Evolutionary conservation across 805 yeast genomes (phyloP), one percentile per base, ranked within the genome.

Genomic region (Zygoascus tannicola): DNA sequence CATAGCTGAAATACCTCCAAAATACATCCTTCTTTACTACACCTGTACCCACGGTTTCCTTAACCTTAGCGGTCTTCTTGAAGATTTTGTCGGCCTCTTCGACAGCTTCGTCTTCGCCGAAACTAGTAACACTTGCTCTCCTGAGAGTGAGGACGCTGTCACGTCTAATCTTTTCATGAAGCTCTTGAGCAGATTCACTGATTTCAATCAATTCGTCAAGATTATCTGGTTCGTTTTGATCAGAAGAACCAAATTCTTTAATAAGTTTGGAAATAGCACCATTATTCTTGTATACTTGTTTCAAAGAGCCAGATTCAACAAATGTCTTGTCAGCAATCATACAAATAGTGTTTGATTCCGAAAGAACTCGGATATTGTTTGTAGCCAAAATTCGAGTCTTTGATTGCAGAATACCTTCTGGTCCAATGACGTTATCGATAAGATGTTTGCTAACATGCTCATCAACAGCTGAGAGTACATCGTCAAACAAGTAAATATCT

Each of bases 401-500:
- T 16, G 79, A 55, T 32, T 73, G 73, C 54, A 85, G 67, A 47
- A 85, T 66, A 46, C 95, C 95, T 32, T 72, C 66, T 15, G 83
- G 78, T 22, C 94, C 83, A 86, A 56, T 73, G 20, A 49, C 79
- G 7, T 82, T 80, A 53, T 78, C 81, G 53, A 84, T 79, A 55
- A 90, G 69, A 57, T 85, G 92, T 52, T 76, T 78, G 8, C 95
- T 88, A 52, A 90, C 97, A 60, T 90, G 97, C 55, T 86, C 96
- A 66, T 90, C 97, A 36, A 90, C 97, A 22, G 97, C 97, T 60
- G 92, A 82, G 48, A 90, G 87, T 64, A 60, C 85, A 64, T 90
- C 98, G 67, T 90, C 98, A 40, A 90, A 69, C 50, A 92, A 85
- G 41, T 80, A 85, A 53, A 58, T 82, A 83, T 51, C 80, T 76